Conservation (phyloP, 805 yeast genomes). For the Blastobotrys parvus region DNA sequence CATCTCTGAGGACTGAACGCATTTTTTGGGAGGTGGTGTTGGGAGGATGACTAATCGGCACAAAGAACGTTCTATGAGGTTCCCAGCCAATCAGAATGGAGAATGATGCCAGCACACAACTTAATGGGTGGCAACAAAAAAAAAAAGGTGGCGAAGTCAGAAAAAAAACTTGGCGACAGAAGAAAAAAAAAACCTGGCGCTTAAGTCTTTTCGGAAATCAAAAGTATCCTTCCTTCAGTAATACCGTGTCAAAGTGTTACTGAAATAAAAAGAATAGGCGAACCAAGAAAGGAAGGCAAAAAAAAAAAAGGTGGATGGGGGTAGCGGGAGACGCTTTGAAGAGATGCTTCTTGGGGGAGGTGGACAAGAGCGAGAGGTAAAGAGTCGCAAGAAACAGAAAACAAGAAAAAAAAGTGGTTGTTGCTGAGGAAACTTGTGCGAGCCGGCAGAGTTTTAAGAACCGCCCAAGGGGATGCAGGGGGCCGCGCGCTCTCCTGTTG, state of each 20-base stretch:
- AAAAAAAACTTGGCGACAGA: not conserved
- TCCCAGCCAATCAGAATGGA: not conserved
- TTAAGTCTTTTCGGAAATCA: not conserved
- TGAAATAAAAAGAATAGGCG: not conserved
- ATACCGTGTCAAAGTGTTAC: not conserved
- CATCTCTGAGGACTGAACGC: not conserved
- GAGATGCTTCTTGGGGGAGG: not conserved
- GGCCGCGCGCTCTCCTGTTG: no score
- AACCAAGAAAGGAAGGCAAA: no score
- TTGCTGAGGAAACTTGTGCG: not conserved
- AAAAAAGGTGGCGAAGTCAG: not conserved
- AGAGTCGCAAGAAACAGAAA: not conserved
- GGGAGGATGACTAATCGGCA: not conserved
- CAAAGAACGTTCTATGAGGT: not conserved
- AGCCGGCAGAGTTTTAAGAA: not conserved
- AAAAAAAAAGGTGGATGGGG: not conserved
- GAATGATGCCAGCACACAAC: not conserved
- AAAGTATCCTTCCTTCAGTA: not conserved
- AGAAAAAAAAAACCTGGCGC: not conserved
- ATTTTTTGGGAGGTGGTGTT: not conserved
- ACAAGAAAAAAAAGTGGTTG: not conserved
- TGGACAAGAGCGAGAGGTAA: not conserved
- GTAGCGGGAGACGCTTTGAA: not conserved
- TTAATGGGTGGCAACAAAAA: conserved; percentile 7
- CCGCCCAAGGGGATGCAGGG: not conserved